Evolutionary conservation across 1,284 basidiomycete species (phyloP).

Genomic region (Cutaneotrichosporon sp.): DNA sequence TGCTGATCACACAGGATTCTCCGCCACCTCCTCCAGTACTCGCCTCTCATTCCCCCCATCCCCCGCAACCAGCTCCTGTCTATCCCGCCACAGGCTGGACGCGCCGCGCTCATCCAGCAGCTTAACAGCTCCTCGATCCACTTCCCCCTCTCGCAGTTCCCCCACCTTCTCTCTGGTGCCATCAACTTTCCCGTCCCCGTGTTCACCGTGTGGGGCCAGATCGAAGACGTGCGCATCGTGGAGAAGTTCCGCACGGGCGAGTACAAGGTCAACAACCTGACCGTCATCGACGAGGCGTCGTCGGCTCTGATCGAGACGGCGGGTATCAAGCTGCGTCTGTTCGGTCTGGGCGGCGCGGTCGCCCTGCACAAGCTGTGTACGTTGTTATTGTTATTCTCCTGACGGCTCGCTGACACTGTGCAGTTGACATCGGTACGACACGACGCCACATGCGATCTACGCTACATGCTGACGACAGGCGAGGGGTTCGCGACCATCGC

Average conservation of each 20-base stretch:
- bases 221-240: constrained; percentile 90
- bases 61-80: constrained; percentile 79
- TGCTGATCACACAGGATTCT: constrained; percentile 62
- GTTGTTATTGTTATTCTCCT: constrained; percentile 27
- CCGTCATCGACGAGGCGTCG: constrained; percentile 91
- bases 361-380: constrained; percentile 98
- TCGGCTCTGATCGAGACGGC: constrained; percentile 88
- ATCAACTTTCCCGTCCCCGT: constrained; percentile 88
- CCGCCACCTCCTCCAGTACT: constrained; percentile 95
- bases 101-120: constrained; percentile 57
- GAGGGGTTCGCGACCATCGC: constrained; percentile 94
- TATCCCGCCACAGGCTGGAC: constrained; percentile 60
- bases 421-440: constrained; percentile 52
- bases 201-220: constrained; percentile 96
- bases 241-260: constrained; percentile 86
- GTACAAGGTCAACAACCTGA: constrained; percentile 81
- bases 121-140: constrained; percentile 57
- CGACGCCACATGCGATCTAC: not conserved
- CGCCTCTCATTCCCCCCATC: constrained; percentile 83
- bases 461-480: constrained; percentile 46
- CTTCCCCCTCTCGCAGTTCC: constrained; percentile 83
- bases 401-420: constrained; percentile 27
- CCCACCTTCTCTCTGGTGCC: constrained; percentile 82
- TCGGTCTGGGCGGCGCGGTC: constrained; percentile 93
- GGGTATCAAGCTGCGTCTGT: constrained; percentile 86